Evolutionary conservation across 2,329 filamentous ascomycete genomes (phyloP), one percentile per base, ranked within the genome.

Genomic region (Aspergillus sclerotialis): DNA sequence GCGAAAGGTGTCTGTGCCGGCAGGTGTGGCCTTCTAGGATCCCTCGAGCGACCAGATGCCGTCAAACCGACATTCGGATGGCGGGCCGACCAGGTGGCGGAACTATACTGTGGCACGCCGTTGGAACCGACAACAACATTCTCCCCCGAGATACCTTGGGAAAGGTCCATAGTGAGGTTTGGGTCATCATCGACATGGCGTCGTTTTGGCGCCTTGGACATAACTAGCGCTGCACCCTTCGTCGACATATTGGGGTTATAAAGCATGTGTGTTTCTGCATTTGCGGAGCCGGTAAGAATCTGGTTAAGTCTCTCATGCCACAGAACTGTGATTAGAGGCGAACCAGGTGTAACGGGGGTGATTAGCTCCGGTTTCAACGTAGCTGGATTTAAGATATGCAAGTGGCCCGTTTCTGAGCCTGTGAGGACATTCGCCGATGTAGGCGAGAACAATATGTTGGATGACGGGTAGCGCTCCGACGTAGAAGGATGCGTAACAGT

Each of bases 241-340:
- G 60, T 74, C 14, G 92, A 98, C 48, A 79, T 80, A n/a, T 71
- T 76, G 2, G 92, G 92, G 53, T 84, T 90, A 67, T 92, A 98
- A 30, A 98, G 80, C 27, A 96, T 75, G 52, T 89, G 90, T 0
- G 84, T 88, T 61, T 93, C 84, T 37, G 82, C 80, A 53, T 95
- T 94, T 33, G 87, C 87, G 29, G 90, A 95, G 38, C 89, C 90
- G 7, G 90, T 94, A 44, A 96, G 64, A 52, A 98, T 94, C 56
- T 98, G 92, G 58, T 98, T 96, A 54, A 98, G 78, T 61, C 88
- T 94, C 13, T 84, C 74, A 53, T 98, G 90, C 92, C 92, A 98
- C 42, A 84, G 70, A 16, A 94, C 86, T 2, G 81, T 80, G 42
- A 96, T 84, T 7, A 98, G 67, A 1, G 90, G 76, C 5, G 80